Evolutionary conservation across 257 asterid species (phyloP).

Genomic region (Penstemon newberryi): DNA sequence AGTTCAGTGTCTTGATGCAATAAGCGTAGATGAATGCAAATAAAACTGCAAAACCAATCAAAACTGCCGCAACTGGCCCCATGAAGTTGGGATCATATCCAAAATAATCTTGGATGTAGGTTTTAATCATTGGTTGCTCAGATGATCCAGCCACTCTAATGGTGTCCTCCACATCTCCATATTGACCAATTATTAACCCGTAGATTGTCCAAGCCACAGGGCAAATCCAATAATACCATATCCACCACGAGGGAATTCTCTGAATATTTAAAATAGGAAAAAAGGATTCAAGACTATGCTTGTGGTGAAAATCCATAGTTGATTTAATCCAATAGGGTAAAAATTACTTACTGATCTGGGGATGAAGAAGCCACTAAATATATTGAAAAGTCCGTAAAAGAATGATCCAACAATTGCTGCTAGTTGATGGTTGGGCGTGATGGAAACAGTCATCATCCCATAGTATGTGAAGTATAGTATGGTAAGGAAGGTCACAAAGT

Average conservation of each 20-base stretch:
- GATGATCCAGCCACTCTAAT: slow-evolving; percentile 33
- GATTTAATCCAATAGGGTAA: neutral
- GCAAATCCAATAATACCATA: slow-evolving; percentile 93
- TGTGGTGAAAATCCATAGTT: neutral
- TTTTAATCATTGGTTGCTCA: slow-evolving; percentile 42
- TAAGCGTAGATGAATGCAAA: slow-evolving; percentile 42
- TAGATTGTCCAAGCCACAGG: slow-evolving; percentile 95
- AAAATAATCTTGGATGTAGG: slow-evolving; percentile 51
- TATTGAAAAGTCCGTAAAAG: slow-evolving; percentile 70
- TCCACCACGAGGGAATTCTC: slow-evolving; percentile 93
- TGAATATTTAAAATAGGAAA: slow-evolving; percentile 31
- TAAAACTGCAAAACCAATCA: slow-evolving; percentile 54
- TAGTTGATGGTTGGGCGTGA: slow-evolving; percentile 81
- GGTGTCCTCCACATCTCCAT: too few relatives aligned
- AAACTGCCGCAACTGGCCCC: slow-evolving; percentile 54
- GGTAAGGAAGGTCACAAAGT: slow-evolving; percentile 64
- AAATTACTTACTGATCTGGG: slow-evolving; percentile 66
- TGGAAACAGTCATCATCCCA: slow-evolving; percentile 82
- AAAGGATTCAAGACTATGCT: slow-evolving; percentile 3
- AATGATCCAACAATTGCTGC: slow-evolving; percentile 76
- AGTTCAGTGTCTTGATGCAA: slow-evolving; percentile 30
- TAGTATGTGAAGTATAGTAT: slow-evolving; percentile 86
- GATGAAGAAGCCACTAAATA: slow-evolving; percentile 79
- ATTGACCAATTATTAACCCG: slow-evolving; percentile 64
- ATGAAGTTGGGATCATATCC: slow-evolving; percentile 58